Base-by-base conservation (phyloP, 1,284 basidiomycete genomes). In the Cryptococcus sp. region DNA sequence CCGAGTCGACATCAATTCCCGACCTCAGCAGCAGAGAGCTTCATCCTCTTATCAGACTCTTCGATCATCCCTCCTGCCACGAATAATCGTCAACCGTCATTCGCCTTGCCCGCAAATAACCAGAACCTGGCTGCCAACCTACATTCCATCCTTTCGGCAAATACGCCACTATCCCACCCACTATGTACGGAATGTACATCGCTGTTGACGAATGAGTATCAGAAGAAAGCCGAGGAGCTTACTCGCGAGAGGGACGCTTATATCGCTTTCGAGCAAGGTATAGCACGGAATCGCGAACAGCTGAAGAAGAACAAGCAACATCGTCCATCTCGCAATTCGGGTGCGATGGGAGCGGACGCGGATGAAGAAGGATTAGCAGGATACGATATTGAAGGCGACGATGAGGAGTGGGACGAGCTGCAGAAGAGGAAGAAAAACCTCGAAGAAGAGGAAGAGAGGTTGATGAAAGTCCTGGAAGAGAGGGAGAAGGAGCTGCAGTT, bases 101-200 rank as follows among this genome's bases (percentile, higher is more conserved):
- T 17, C 11, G 10, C 20, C 30, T 50, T 39, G 11, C 75, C 80
- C 43, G 72, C 81, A 47, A 51, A 57, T 88, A 87, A 39, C 86
- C 88, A 52, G 81, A 83, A 65, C 11, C 61, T 78, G 2, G 65
- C 71, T 0, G 58, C 67, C 11, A 70, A 72, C 42, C 82, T 95
- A 38, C 89, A 93, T 72, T 86, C 88, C 68, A 79, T 93, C 45
- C 82, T 94, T 25, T 90, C 90, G 3, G 85, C 86, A 51, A 83
- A 87, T 45, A 90, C 91, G 50, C 88, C 91, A 46, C 85, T 96
- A 52, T 91, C 95, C 75, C 95, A 99, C 76, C 96, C 96, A 3
- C 83, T 99, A 11, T 99, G 96, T 75, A 86, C 88, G 1, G 93
- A 96, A 71, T 99, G 96, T 77, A 92, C 93, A 2, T 87, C 90